Conservation (phyloP, 2,329 filamentous ascomycete species). For the Sporothrix globosa region DNA sequence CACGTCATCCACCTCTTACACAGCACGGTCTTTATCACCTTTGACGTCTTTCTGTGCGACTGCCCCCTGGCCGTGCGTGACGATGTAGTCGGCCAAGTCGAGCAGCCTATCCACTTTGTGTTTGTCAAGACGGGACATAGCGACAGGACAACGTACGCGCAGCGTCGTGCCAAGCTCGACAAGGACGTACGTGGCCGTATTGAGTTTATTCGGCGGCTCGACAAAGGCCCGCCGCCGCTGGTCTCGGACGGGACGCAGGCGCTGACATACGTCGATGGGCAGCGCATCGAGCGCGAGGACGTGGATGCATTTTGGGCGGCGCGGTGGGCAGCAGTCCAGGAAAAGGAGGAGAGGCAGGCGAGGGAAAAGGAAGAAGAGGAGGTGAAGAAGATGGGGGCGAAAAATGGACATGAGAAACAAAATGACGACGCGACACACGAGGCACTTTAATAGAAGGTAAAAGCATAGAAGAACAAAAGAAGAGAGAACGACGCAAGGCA, state of each 20-base stretch:
- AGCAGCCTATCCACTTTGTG: constrained; percentile 1
- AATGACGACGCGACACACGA: too few relatives aligned
- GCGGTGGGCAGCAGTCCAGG: background rate
- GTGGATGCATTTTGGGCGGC: background rate
- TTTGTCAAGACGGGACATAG: background rate
- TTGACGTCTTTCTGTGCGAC: background rate
- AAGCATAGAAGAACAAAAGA: too few relatives aligned
- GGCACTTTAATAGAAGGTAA: too few relatives aligned
- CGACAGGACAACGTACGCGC: background rate
- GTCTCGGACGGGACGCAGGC: background rate
- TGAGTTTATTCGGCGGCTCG: background rate
- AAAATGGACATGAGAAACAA: too few relatives aligned
- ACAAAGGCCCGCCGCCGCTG: background rate
- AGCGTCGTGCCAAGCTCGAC: background rate
- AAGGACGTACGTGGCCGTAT: constrained; percentile 3
- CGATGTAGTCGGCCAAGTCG: background rate
- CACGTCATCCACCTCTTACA: background rate
- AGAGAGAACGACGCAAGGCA: too few relatives aligned
- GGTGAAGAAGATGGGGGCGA: background rate
- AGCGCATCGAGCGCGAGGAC: background rate
- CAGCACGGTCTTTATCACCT: background rate
- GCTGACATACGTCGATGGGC: background rate
- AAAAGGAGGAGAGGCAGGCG: background rate
- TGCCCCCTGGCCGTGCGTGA: background rate
- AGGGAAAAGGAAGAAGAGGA: background rate